Evolutionary conservation across 2,329 filamentous ascomycete species (phyloP).

Genomic region (Sporothrix schenckii): DNA sequence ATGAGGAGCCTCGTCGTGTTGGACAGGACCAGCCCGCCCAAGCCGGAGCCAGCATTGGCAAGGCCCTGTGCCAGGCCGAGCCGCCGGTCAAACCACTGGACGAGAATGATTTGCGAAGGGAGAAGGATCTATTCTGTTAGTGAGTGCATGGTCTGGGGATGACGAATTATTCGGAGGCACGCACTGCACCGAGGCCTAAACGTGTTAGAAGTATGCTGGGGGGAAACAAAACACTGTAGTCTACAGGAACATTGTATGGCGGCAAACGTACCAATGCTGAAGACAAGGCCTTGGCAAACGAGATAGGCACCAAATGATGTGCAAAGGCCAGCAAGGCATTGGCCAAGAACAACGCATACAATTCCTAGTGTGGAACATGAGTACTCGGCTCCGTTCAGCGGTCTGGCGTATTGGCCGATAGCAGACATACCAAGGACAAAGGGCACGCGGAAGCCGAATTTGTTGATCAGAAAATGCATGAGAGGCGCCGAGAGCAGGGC

Average conservation of each 20-base stretch:
- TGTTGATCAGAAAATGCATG: background rate
- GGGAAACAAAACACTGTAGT: background rate
- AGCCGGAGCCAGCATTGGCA: constrained; percentile 28
- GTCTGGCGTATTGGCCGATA: too few relatives aligned
- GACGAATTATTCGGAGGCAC: background rate
- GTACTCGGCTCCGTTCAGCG: too few relatives aligned
- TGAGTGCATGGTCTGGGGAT: background rate
- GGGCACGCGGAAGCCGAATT: constrained; percentile 4
- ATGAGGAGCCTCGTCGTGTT: constrained; percentile 31
- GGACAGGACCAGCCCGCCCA: constrained; percentile 28
- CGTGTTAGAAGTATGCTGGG: background rate
- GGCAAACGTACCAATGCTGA: constrained; percentile 24
- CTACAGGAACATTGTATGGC: background rate
- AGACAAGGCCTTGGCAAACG: constrained; percentile 30
- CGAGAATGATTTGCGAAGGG: constrained; percentile 17
- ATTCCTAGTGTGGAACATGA: constrained; percentile 1
- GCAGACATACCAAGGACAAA: constrained; percentile 3
- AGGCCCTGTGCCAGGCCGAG: constrained; percentile 27
- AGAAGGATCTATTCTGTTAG: constrained; percentile 16
- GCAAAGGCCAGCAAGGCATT: constrained; percentile 26
- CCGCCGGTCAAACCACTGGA: constrained; percentile 28
- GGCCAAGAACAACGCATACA: constrained; percentile 27
- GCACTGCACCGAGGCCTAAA: constrained; percentile 15
- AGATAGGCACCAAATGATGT: constrained; percentile 26
- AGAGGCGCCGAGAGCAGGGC: constrained; percentile 23